phyloP scores from a whole-genome alignment of 2,329 filamentous ascomycete genomes.

The Graphiopsis chlorocephala region DNA sequence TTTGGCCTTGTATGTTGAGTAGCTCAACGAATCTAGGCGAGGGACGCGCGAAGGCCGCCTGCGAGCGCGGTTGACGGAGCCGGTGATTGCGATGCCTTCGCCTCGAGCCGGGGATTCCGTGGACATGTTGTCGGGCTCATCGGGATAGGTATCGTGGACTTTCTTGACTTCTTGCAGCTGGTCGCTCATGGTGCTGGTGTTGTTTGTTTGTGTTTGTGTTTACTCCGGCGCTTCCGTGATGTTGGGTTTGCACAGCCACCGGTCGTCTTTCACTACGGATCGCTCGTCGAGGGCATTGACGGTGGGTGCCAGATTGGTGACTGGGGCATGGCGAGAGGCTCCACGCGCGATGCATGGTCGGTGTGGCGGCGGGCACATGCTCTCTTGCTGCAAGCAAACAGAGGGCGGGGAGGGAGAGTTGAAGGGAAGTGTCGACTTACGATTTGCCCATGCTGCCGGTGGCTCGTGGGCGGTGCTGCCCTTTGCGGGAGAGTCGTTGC shows the following conservation, averaged over 20 bases:
- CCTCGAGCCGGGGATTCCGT: conserved; percentile 14
- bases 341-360: not conserved
- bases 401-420: conserved; percentile 6
- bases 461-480: not conserved
- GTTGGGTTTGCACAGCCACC: not conserved
- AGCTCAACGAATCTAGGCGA: conserved; percentile 30
- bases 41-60: conserved; percentile 34
- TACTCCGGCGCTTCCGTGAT: not conserved
- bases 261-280: not conserved
- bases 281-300: conserved; percentile 1
- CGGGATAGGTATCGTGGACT: conserved; percentile 28
- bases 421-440: conserved; percentile 15
- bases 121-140: conserved; percentile 11
- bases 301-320: not conserved
- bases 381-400: conserved; percentile 7
- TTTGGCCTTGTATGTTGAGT: conserved; percentile 32
- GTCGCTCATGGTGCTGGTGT: conserved; percentile 22
- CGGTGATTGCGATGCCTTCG: conserved; percentile 17
- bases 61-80: conserved; percentile 34
- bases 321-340: not conserved
- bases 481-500: not conserved
- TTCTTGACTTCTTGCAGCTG: conserved; percentile 22
- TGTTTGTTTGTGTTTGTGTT: not conserved
- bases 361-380: not conserved
- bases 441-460: conserved; percentile 18